Base-by-base conservation (phyloP, 371 early-diverging fungal species). In the Mortierella sp. region DNA sequence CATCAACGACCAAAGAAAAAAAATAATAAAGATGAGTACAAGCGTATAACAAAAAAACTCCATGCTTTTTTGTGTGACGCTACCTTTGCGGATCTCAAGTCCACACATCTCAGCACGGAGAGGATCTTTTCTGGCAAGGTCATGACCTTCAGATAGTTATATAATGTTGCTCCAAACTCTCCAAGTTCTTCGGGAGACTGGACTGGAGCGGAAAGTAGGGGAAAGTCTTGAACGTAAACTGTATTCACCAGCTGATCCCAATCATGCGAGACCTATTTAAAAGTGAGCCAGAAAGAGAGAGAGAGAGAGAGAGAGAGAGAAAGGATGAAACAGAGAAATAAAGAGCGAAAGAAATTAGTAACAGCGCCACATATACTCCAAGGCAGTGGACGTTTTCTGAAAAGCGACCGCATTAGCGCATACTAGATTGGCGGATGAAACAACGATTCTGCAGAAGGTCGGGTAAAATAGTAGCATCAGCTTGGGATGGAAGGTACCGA, bases 391-490 rank as follows among this genome's bases (percentile, higher is more conserved):
- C n/a, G n/a, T n/a, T n/a, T n/a, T n/a, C n/a, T n/a, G n/a, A n/a
- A n/a, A n/a, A n/a, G n/a, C n/a, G n/a, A n/a, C n/a, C n/a, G n/a
- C n/a, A n/a, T n/a, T 32, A 44, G 24, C 19, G 27, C 46, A 49
- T 73, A 68, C 76, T 61, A 75, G 31, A 41, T 75, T 75, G 23
- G 76, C 76, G 17, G 76, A 68, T 1, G 64, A 47, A 2, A 75
- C 23, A 0, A 75, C 76, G 3, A 75, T 53, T 8, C 76, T 64
- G 46, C 64, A 68, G 41, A 75, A 75, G 3, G 31, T 50, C 3
- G 60, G 64, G 54, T 75, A 75, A 11, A 68, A 75, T 7, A 75
- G 43, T 3, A 75, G 41, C 76, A 75, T 75, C 24, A 68, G 41
- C 49, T 69, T 75, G 19, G 76, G 52, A 31, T 75, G 76, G 32